These are phyloP conservation scores for Boechera divaricarpa DNA, from an alignment of 345 rosid genomes.

Conservation along the genomic window DNA sequence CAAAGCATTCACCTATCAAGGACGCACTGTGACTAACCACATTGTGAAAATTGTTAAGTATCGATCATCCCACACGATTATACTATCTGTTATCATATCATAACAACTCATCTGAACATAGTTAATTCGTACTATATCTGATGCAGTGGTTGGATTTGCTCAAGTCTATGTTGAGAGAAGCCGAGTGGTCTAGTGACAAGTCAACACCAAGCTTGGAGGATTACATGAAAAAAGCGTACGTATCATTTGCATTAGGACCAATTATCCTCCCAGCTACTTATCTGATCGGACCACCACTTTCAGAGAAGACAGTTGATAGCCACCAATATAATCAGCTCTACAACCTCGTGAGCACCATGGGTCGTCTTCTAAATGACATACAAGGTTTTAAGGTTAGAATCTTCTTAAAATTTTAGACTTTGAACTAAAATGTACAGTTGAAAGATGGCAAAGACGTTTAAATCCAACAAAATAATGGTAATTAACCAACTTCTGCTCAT, in stretches of 20 bases:
- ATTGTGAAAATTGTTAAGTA: conserved; percentile 64
- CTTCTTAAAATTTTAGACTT: neutral
- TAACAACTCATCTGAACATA: conserved; percentile 14
- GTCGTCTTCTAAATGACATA: conserved; percentile 86
- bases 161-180: conserved; percentile 69
- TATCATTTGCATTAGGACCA: conserved; percentile 88
- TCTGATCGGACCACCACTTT: conserved; percentile 70
- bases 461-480: conserved; percentile 7
- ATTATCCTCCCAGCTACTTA: conserved; percentile 79
- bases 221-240: conserved; percentile 68
- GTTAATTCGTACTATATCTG: conserved; percentile 5
- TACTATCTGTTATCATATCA: neutral
- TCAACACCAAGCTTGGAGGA: conserved; percentile 65
- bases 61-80: conserved; percentile 1
- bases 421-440: conserved; percentile 5
- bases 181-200: conserved; percentile 60
- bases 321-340: conserved; percentile 52
- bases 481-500: neutral
- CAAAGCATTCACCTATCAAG: conserved; percentile 66
- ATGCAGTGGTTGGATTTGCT: conserved; percentile 87
- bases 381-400: conserved; percentile 63
- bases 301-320: conserved; percentile 52
- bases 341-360: conserved; percentile 71
- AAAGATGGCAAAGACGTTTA: conserved; percentile 3
- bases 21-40: conserved; percentile 58